phyloP scores from a whole-genome alignment of 1,284 basidiomycete species.

The Wallemia mellicola region DNA sequence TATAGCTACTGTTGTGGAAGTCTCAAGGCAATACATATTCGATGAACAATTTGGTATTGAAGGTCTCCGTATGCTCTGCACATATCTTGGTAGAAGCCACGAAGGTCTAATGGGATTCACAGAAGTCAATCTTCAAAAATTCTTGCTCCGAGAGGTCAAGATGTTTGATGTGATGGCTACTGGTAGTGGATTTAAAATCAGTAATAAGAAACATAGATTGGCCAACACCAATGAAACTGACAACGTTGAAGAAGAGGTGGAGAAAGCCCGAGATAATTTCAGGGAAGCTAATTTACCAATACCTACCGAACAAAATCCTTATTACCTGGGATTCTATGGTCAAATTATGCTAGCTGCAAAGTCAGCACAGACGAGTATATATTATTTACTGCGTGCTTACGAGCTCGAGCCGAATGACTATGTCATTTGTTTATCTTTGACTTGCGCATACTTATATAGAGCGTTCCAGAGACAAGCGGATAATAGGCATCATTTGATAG shows the following conservation, averaged over 20 bases:
- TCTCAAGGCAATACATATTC: constrained; percentile 34
- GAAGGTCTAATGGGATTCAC: constrained; percentile 41
- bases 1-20: constrained; percentile 32
- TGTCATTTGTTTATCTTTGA: constrained; percentile 48
- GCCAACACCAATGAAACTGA: constrained; percentile 2
- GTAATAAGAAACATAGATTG: constrained; percentile 1
- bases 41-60: constrained; percentile 50
- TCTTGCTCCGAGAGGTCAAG: constrained; percentile 42
- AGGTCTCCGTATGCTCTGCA: constrained; percentile 38
- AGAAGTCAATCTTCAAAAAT: constrained; percentile 43
- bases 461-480: constrained; percentile 80
- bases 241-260: constrained; percentile 1
- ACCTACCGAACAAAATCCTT: constrained; percentile 42
- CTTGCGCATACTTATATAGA: constrained; percentile 54
- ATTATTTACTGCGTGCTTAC: constrained; percentile 64
- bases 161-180: constrained; percentile 21
- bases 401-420: constrained; percentile 58
- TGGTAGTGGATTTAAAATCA: background rate
- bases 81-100: constrained; percentile 34
- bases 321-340: constrained; percentile 51
- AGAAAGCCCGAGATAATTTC: background rate
- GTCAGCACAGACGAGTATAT: constrained; percentile 68
- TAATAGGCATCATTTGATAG: constrained; percentile 61
- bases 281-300: constrained; percentile 4
- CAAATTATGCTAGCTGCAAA: constrained; percentile 53